phyloP scores from a whole-genome alignment of 345 rosid species.

The Eucalyptus polyanthemos region DNA sequence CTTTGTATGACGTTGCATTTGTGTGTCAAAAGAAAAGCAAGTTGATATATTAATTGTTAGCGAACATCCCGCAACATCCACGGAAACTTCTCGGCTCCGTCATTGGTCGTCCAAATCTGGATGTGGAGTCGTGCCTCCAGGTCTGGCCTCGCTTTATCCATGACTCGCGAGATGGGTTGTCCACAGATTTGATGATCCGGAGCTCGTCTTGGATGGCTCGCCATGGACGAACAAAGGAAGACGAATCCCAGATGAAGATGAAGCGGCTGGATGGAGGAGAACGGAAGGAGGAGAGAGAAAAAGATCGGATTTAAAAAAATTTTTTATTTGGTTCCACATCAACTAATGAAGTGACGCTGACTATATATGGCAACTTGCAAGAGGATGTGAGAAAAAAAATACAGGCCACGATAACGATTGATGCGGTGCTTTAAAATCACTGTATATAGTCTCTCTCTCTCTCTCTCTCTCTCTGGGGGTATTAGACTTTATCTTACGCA shows the following conservation, averaged over 20 bases:
- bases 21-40: not conserved
- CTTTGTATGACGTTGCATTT: not conserved
- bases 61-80: not conserved
- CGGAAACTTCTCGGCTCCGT: not conserved
- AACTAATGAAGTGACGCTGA: not conserved
- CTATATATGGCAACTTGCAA: not conserved
- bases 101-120: not conserved
- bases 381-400: not conserved
- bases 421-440: not conserved
- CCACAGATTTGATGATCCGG: not conserved
- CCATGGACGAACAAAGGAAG: not conserved
- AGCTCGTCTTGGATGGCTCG: not conserved
- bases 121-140: not conserved
- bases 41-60: not conserved
- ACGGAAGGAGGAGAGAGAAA: not conserved
- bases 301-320: not conserved
- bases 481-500: not conserved
- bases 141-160: not conserved
- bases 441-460: not conserved
- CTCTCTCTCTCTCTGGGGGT: not conserved
- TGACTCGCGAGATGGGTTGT: not conserved
- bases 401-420: not conserved
- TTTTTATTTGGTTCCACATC: not conserved
- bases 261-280: not conserved
- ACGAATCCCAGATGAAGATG: not conserved